These are phyloP conservation scores for Periglandula ipomoeae DNA, from an alignment of 2,329 filamentous ascomycete genomes.

Conservation along the genomic window DNA sequence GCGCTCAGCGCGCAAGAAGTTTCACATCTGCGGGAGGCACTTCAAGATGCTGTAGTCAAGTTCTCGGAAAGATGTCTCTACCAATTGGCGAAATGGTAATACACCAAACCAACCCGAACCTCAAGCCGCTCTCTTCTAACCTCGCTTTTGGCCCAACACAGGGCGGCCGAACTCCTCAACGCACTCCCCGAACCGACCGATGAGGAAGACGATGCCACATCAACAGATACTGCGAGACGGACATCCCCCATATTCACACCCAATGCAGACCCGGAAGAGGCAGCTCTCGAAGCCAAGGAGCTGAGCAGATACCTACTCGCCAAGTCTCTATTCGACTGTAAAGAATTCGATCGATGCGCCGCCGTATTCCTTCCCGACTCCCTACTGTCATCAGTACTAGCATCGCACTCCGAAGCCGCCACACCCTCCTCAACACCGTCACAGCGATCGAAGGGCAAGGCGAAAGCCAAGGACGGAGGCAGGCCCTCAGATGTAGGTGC, in stretches of 20 bases:
- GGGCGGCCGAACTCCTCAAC: constrained; percentile 89
- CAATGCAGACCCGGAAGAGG: constrained; percentile 62
- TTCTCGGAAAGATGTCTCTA: constrained; percentile 94
- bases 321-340: constrained; percentile 90
- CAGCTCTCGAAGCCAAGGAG: constrained; percentile 67
- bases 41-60: constrained; percentile 79
- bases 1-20: constrained; percentile 46
- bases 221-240: constrained; percentile 25
- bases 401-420: constrained; percentile 32
- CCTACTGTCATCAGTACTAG: constrained; percentile 58
- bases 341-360: constrained; percentile 89
- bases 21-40: constrained; percentile 58
- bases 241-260: constrained; percentile 39
- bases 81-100: constrained; percentile 92
- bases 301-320: constrained; percentile 78
- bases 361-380: constrained; percentile 78
- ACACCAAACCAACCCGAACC: no score
- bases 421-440: constrained; percentile 22
- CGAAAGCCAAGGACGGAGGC: constrained; percentile 18
- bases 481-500: constrained; percentile 11
- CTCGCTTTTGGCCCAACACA: constrained; percentile 25
- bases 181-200: constrained; percentile 57
- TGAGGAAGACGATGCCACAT: constrained; percentile 36
- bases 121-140: no score
- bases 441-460: constrained; percentile 53